Evolutionary conservation across 73 alveolate species (phyloP).

Genomic region (Paramecium bursaria): DNA sequence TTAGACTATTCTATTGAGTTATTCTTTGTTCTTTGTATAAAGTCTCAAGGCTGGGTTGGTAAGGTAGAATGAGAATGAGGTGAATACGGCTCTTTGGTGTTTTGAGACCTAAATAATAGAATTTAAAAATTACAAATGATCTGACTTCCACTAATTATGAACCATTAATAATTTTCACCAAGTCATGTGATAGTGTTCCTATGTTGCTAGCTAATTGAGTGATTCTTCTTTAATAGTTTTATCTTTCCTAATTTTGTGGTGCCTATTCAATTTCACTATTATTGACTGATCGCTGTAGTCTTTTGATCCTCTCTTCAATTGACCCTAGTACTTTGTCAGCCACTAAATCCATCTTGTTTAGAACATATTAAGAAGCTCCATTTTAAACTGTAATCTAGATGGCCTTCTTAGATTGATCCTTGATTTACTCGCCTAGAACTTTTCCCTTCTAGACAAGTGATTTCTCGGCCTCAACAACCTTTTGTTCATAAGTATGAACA

Average conservation of each 20-base stretch:
- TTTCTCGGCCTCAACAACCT: not conserved
- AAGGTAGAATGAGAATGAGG: too few relatives aligned
- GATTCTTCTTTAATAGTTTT: not conserved
- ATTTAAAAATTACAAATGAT: not conserved
- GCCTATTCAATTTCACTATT: not conserved
- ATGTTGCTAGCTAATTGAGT: not conserved
- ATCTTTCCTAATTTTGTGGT: not conserved
- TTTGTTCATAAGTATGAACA: not conserved
- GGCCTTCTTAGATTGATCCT: not conserved
- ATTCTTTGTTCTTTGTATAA: too few relatives aligned
- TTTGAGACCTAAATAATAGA: not conserved
- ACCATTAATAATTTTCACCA: not conserved
- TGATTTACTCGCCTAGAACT: not conserved
- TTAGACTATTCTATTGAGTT: too few relatives aligned
- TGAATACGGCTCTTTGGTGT: not conserved
- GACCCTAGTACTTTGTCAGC: not conserved
- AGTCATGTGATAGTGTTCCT: not conserved
- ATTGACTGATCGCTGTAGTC: not conserved
- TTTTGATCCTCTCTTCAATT: not conserved
- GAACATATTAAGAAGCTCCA: not conserved
- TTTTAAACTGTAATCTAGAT: not conserved
- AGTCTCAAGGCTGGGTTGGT: too few relatives aligned
- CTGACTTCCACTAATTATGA: too few relatives aligned
- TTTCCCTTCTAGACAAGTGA: not conserved
- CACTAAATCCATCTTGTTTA: not conserved